Conservation (phyloP, 2,329 filamentous ascomycete species). For the Exophiala mesophila region DNA sequence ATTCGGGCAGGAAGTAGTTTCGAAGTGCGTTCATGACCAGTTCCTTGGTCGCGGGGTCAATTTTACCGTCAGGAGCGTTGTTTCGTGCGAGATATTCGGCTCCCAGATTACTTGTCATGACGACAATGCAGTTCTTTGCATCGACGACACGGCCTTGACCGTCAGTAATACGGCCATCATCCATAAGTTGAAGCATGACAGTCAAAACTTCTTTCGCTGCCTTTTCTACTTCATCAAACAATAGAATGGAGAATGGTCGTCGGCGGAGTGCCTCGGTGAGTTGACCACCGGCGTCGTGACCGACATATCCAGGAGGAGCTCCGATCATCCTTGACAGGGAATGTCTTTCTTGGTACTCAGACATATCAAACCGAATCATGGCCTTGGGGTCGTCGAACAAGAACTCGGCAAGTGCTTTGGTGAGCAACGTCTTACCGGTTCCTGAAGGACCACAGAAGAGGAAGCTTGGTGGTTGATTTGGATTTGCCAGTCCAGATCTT, state of each 20-base stretch:
- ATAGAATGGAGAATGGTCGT: slow-evolving; percentile 92
- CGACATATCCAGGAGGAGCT: slow-evolving; percentile 92
- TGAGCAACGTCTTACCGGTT: slow-evolving; percentile 95
- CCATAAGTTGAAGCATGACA: slow-evolving; percentile 98
- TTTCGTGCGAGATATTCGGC: slow-evolving; percentile 87
- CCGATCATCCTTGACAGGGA: slow-evolving; percentile 96
- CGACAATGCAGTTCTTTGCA: slow-evolving; percentile 96
- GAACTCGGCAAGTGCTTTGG: slow-evolving; percentile 95
- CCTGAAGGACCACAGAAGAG: slow-evolving; percentile 97
- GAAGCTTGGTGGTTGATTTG: slow-evolving; percentile 96
- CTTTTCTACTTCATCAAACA: slow-evolving; percentile 98
- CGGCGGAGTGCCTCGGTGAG: slow-evolving; percentile 90
- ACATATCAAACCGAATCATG: slow-evolving; percentile 99
- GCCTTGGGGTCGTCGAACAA: slow-evolving; percentile 94
- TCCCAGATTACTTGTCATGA: slow-evolving; percentile 97
- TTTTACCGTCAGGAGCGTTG: slow-evolving; percentile 70
- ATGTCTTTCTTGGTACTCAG: slow-evolving; percentile 96
- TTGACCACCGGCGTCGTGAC: slow-evolving; percentile 92
- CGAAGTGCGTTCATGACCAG: slow-evolving; percentile 86
- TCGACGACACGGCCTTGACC: slow-evolving; percentile 93
- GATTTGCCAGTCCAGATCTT: slow-evolving; percentile 88
- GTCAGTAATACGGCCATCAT: slow-evolving; percentile 96
- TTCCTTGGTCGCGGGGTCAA: slow-evolving; percentile 79
- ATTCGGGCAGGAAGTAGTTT: slow-evolving; percentile 96
- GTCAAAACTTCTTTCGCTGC: slow-evolving; percentile 96